Evolutionary conservation across 2,329 filamentous ascomycete species (phyloP).

Genomic region (Phialocephala sp.): DNA sequence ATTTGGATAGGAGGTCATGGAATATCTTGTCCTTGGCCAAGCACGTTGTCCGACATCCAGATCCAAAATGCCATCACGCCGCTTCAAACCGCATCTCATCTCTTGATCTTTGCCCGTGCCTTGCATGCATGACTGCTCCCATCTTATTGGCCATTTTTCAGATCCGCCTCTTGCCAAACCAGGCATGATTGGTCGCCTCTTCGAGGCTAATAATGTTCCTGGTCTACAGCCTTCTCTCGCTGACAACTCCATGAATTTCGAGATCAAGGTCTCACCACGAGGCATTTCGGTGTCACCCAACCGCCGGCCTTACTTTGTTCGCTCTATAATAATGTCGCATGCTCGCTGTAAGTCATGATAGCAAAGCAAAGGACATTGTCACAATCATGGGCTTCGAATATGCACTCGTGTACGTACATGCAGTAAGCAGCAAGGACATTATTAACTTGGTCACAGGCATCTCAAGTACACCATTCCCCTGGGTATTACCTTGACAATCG

Average conservation of each 20-base stretch:
- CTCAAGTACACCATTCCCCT: constrained; percentile 71
- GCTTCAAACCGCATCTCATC: neutral
- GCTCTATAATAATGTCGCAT: neutral
- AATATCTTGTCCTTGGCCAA: neutral
- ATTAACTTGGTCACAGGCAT: constrained; percentile 47
- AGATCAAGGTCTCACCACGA: constrained; percentile 12
- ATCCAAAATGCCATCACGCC: neutral
- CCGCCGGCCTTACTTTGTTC: neutral
- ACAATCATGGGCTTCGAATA: constrained; percentile 62
- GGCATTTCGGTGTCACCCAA: neutral
- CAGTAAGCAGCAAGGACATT: neutral
- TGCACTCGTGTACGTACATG: constrained; percentile 61
- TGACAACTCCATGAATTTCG: neutral
- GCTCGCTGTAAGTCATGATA: neutral
- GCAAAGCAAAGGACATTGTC: neutral
- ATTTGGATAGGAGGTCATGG: neutral
- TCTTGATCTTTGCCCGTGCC: neutral
- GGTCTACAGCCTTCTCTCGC: constrained; percentile 1
- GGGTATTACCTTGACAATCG: constrained; percentile 61
- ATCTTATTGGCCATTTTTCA: neutral
- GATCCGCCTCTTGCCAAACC: neutral
- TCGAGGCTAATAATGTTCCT: neutral
- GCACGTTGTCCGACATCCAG: neutral
- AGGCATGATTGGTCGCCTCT: neutral
- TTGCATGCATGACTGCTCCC: neutral